Evolutionary conservation across 202 grass and related monocot species (phyloP).

Genomic region (Digitaria exilis): DNA sequence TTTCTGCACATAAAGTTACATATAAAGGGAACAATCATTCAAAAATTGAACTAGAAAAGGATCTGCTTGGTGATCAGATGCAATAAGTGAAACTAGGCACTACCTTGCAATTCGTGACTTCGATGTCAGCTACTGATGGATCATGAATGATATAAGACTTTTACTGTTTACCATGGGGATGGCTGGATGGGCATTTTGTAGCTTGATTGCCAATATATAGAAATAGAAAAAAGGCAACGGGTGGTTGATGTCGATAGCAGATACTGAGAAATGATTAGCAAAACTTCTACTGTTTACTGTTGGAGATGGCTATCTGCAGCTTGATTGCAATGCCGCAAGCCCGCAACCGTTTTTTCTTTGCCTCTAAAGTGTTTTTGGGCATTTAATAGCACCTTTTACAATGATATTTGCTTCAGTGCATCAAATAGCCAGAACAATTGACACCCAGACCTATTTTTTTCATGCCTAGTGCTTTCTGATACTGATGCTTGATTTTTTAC

Average conservation of each 20-base stretch:
- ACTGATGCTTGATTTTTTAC: background rate
- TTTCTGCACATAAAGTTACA: background rate
- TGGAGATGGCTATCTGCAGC: background rate
- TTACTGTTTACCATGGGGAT: background rate
- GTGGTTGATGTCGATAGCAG: background rate
- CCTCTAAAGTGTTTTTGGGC: background rate
- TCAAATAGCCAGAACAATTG: background rate
- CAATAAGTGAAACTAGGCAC: background rate
- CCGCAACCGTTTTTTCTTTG: background rate
- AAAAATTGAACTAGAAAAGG: background rate
- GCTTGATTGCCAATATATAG: background rate
- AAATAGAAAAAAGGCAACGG: background rate
- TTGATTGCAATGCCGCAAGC: background rate
- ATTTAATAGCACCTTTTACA: background rate
- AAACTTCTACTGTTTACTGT: background rate
- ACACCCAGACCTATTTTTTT: background rate
- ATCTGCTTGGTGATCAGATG: slow-evolving; percentile 13
- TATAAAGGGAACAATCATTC: slow-evolving; percentile 1
- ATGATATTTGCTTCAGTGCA: background rate
- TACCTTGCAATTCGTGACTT: background rate
- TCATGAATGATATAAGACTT: background rate
- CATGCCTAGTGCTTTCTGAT: background rate
- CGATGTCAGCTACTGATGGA: background rate
- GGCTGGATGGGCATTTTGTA: background rate
- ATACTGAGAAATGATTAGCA: background rate